phyloP scores from a whole-genome alignment of 371 early-diverging fungal genomes.

The Haplosporangium sp. region DNA sequence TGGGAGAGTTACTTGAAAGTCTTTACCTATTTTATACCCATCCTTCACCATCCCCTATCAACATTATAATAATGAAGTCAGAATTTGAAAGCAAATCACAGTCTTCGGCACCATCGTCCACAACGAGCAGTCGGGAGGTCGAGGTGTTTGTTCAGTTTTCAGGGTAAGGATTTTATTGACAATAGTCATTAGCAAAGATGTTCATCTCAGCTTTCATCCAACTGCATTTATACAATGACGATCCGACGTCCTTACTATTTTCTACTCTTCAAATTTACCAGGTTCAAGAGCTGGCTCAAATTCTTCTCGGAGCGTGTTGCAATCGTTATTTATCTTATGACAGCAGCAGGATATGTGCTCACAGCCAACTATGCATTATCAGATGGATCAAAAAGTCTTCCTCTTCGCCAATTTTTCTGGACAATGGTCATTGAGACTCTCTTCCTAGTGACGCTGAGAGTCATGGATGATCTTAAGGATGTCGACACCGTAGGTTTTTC shows the following conservation, averaged over 20 bases:
- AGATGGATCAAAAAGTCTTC: slow-evolving; percentile 34
- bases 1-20: neutral
- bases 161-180: slow-evolving; percentile 19
- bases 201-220: neutral
- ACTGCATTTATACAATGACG: neutral
- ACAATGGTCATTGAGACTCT: slow-evolving; percentile 40
- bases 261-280: neutral
- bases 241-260: neutral
- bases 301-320: slow-evolving; percentile 50
- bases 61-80: slow-evolving; percentile 27
- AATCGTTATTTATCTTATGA: slow-evolving; percentile 42
- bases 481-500: slow-evolving; percentile 45
- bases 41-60: neutral
- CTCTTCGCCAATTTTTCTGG: slow-evolving; percentile 44
- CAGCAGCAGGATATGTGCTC: slow-evolving; percentile 52
- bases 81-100: slow-evolving; percentile 33
- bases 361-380: slow-evolving; percentile 49
- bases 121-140: slow-evolving; percentile 45
- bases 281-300: slow-evolving; percentile 53
- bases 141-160: slow-evolving; percentile 56
- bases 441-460: slow-evolving; percentile 48
- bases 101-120: slow-evolving; percentile 17
- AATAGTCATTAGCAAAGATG: neutral
- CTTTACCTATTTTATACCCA: neutral
- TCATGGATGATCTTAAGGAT: slow-evolving; percentile 56